Percentiles rank a stretch among this genome's conserved stretches.
phyloP scores from a whole-genome alignment of 176 grass and related monocot genomes.

The Thalia dealbata region DNA sequence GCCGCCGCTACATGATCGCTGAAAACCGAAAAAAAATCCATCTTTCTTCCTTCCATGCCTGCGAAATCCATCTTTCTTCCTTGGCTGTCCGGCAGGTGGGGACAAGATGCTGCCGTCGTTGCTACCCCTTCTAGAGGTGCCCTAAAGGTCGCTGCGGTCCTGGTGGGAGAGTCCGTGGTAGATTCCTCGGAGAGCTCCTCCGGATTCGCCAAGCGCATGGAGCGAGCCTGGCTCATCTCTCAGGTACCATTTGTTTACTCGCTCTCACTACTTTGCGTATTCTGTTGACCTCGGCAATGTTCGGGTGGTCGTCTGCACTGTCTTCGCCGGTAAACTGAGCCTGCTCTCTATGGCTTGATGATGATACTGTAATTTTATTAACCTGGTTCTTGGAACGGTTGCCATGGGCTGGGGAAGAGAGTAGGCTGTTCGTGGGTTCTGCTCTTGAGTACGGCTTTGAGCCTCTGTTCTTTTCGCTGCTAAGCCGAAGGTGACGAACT shows the following conservation, averaged over 20 bases:
- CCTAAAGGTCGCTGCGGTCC: conserved; percentile 5
- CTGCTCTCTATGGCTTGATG: background rate
- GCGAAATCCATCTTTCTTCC: too few species aligned
- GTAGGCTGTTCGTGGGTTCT: background rate
- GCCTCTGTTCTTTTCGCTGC: too few species aligned
- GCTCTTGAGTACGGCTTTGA: background rate
- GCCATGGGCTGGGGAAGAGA: too few species aligned
- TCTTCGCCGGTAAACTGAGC: background rate
- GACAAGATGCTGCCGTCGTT: background rate
- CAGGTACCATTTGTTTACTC: conserved; percentile 26
- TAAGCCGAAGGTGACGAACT: too few species aligned
- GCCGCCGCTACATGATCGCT: too few species aligned
- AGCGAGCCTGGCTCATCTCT: conserved; percentile 84
- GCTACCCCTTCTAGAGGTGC: conserved; percentile 4
- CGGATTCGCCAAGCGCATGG: conserved; percentile 63
- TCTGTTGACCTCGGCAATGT: background rate
- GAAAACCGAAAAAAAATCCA: too few species aligned
- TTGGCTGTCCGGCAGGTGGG: too few species aligned
- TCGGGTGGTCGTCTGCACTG: background rate
- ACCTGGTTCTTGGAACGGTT: background rate
- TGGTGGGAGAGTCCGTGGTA: conserved; percentile 45
- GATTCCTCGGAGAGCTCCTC: conserved; percentile 57
- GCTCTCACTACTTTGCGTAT: background rate
- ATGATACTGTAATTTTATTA: background rate
- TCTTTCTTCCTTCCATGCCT: background rate